These are phyloP conservation scores for Zarea fungicola DNA, from an alignment of 2,329 filamentous ascomycete species.

Conservation along the genomic window DNA sequence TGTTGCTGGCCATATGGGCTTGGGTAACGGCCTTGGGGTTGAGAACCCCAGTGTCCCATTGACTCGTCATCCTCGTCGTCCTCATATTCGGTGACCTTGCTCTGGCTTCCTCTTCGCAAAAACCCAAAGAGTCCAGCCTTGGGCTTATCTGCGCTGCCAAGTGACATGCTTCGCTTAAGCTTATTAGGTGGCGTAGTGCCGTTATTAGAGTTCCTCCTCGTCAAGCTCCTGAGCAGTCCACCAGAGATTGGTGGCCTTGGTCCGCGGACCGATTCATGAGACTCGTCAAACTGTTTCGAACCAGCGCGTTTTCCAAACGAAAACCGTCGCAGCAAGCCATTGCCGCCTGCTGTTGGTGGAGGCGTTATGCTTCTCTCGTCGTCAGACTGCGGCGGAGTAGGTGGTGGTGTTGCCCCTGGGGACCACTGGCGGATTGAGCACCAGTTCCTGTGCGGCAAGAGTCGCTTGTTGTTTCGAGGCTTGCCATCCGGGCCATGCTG, in stretches of 20 bases:
- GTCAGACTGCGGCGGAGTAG: slow-evolving; percentile 54
- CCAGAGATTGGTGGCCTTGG: slow-evolving; percentile 46
- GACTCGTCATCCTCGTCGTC: slow-evolving; percentile 44
- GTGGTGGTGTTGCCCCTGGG: slow-evolving; percentile 69
- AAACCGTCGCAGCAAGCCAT: slow-evolving; percentile 41
- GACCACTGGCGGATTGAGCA: slow-evolving; percentile 84
- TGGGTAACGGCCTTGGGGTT: slow-evolving; percentile 13
- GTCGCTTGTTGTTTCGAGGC: slow-evolving; percentile 80
- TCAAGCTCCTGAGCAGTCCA: slow-evolving; percentile 43
- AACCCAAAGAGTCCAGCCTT: slow-evolving; percentile 38
- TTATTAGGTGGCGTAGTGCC: slow-evolving; percentile 34
- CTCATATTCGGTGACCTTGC: slow-evolving; percentile 16
- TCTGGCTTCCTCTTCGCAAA: slow-evolving; percentile 35
- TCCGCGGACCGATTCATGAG: slow-evolving; percentile 33
- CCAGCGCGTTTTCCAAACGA: slow-evolving; percentile 34
- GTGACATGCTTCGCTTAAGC: slow-evolving; percentile 55
- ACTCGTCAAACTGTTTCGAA: slow-evolving; percentile 31
- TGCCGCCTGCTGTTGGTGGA: slow-evolving; percentile 26
- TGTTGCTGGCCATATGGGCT: slow-evolving; percentile 17
- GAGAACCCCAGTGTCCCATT: slow-evolving; percentile 48
- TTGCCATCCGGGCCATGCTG: slow-evolving; percentile 84
- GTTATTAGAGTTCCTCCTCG: slow-evolving; percentile 28
- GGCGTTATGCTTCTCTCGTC: slow-evolving; percentile 39
- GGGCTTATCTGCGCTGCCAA: slow-evolving; percentile 49
- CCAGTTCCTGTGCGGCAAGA: slow-evolving; percentile 91